Base-by-base conservation (phyloP, 805 yeast genomes). In the Lachancea dasiensis region DNA sequence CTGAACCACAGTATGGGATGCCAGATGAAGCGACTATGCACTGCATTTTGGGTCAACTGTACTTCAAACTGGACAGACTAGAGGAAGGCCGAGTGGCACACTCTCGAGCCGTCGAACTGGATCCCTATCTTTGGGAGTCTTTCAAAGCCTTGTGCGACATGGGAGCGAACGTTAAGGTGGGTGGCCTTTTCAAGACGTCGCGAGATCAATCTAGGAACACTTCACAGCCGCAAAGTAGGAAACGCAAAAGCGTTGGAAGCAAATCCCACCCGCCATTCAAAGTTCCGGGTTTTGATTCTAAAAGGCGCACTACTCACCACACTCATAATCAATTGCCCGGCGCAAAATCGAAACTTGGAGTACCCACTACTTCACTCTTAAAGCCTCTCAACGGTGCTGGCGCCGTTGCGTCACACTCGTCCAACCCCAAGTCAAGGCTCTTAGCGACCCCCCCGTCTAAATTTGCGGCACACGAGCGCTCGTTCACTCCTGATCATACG, bases 101-200 rank as follows among this genome's bases (percentile, higher is more conserved):
- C 55, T 71, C 85, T 0, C 75, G 72, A 46, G 85, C 90, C 1
- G 67, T 86, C 40, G 75, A 77, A 42, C 61, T 70, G 45, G 84
- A 92, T 54, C 95, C 95, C 13, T 85, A 69, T 53, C 70, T 86
- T 27, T 86, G 92, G 74, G 96, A 86, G 54, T 86, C 96, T 0
- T 79, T 86, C 46, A 86, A 80, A 47, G 79, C 80, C 29, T 64
- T 92, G 33, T 77, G 86, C 50, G 68, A 70, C 33, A 64, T 81
- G 62, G 92, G 95, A 9, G 85, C 81, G 14, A 73, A 21, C 10
- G 31, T 38, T 6, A 27, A 19, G 14, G 34, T 38, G 10, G 37
- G 37, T 16, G 30, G 34, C 27, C 26, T 39, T 5, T 39, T 19
- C 31, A 37, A 31, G 23, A 28, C 11, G 3, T 17, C 28, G 24